phyloP scores from a whole-genome alignment of 257 asterid species.

The Leptodermis oblonga region DNA sequence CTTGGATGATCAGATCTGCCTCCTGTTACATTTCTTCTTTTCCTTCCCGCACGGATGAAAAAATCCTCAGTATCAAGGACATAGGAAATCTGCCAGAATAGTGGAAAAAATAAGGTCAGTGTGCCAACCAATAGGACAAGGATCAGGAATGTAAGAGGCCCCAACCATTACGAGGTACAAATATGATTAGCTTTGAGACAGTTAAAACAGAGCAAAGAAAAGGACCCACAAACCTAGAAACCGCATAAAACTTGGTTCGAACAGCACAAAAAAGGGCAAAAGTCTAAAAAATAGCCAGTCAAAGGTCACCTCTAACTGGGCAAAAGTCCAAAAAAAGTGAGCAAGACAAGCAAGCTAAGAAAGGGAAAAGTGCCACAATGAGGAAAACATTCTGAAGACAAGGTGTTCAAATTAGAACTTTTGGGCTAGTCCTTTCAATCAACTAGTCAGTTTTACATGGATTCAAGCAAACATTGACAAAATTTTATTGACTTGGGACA shows the following conservation, averaged over 20 bases:
- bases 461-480: not conserved
- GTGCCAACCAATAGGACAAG: not conserved
- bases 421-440: not conserved
- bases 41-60: conserved; percentile 67
- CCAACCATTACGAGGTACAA: not conserved
- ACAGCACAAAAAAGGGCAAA: not conserved
- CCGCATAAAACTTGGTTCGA: not conserved
- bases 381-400: not conserved
- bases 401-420: not conserved
- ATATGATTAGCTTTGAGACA: not conserved
- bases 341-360: not conserved
- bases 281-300: not conserved
- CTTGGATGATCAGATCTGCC: conserved; percentile 29
- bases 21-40: conserved; percentile 26
- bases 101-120: conserved; percentile 4
- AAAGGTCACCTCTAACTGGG: not conserved
- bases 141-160: not conserved
- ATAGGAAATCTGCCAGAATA: conserved; percentile 65
- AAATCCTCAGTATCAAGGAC: conserved; percentile 92
- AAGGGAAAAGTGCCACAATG: not conserved
- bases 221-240: not conserved
- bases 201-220: not conserved
- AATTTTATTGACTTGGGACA: not conserved
- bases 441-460: not conserved
- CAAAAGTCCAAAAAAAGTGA: not conserved